Percentiles rank a stretch among this genome's conserved stretches.
phyloP scores from a whole-genome alignment of 1,139 yeast genomes.

The Pneumocystis jirovecii region DNA sequence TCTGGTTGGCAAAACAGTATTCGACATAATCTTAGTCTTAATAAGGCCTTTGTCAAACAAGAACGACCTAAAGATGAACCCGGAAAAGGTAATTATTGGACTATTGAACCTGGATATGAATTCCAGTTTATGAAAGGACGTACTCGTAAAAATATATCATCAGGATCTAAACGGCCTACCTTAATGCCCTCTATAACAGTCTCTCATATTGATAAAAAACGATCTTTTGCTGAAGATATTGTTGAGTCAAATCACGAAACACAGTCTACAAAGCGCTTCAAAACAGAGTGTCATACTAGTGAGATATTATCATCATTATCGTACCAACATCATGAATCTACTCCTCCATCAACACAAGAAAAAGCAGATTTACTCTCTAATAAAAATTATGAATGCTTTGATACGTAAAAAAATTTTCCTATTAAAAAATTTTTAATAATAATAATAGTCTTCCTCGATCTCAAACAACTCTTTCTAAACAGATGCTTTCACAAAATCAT shows the following conservation, averaged over 20 bases:
- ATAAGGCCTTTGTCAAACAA: conserved; percentile 78
- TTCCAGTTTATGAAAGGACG: conserved; percentile 56
- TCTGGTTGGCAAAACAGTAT: conserved; percentile 93
- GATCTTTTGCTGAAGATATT: neutral
- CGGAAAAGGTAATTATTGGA: conserved; percentile 97
- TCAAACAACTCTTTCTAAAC: neutral
- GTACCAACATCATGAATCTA: neutral
- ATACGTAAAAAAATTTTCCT: neutral
- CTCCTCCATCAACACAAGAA: neutral
- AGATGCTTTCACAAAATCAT: neutral
- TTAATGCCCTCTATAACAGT: neutral
- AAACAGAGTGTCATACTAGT: neutral
- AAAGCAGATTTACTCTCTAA: neutral
- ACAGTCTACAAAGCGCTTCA: neutral
- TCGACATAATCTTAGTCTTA: conserved; percentile 68
- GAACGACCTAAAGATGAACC: conserved; percentile 71
- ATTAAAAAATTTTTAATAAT: neutral
- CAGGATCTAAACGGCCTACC: neutral
- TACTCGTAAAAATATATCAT: conserved; percentile 2
- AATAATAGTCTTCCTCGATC: neutral
- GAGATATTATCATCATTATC: neutral
- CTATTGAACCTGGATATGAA: conserved; percentile 70
- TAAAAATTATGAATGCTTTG: neutral
- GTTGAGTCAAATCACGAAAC: neutral
- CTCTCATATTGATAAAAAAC: neutral